A percentile compares a stretch with the other conserved stretches of the same genome.
Conservation (phyloP, 2,329 filamentous ascomycete genomes). For the Monilinia fructigena region DNA sequence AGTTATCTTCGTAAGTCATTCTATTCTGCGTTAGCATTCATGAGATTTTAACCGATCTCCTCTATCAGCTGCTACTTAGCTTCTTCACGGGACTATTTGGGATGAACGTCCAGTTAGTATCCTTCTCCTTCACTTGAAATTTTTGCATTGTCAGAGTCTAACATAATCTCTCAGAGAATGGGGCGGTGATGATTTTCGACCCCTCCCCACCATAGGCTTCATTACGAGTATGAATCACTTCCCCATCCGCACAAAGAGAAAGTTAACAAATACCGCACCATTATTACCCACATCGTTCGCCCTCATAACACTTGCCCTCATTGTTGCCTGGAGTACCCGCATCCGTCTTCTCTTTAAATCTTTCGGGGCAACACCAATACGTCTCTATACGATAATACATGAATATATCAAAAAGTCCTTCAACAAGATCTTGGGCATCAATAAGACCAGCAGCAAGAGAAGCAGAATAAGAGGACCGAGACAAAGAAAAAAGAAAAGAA, state of each 20-base stretch:
- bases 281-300: background rate
- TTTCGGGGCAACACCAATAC: background rate
- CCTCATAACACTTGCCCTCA: background rate
- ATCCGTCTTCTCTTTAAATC: background rate
- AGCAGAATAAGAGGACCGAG: background rate
- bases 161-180: background rate
- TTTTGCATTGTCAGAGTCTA: background rate
- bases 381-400: background rate
- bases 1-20: background rate
- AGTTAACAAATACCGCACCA: background rate
- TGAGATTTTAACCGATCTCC: background rate
- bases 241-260: background rate
- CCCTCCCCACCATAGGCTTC: background rate
- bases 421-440: background rate
- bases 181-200: background rate
- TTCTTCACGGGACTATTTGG: slow-evolving; percentile 5
- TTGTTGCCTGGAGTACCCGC: background rate
- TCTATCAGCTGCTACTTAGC: background rate
- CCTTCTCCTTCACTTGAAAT: background rate
- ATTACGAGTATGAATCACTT: background rate
- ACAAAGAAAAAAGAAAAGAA: background rate
- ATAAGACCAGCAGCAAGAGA: background rate
- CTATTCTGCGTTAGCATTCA: background rate
- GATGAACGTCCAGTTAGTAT: background rate
- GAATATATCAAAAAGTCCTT: background rate